Evolutionary conservation across 768 basidiomycete species (phyloP), one percentile per base, ranked within the genome.

Genomic region (Lyophyllum shimeji): DNA sequence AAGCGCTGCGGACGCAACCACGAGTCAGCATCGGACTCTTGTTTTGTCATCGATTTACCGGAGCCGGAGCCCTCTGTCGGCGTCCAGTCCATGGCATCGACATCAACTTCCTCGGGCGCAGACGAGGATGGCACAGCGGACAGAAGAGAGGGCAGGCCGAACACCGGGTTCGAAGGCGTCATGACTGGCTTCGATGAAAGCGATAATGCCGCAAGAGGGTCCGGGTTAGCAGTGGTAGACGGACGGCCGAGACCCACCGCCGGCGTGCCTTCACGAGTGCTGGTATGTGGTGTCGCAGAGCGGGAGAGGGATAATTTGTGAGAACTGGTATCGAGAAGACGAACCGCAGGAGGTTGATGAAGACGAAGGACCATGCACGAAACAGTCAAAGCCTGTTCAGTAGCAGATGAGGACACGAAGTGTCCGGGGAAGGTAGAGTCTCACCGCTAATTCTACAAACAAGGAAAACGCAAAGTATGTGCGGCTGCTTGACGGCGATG

Each of bases 1-100:
- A 90, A 92, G 13, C 80, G 78, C 61, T 90, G 89, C 3, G 86
- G 88, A 4, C 83, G 81, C 48, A 92, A 63, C 83, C 80, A 85
- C 23, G 72, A 68, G 51, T 80, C 76, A 18, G 78, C 70, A 15
- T 71, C 63, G 6, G 58, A 59, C 27, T 70, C 64, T 37, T 65
- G 59, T 42, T 59, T 56, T 56, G 50, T 52, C 53, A 51, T 57
- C 47, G 61, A 25, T 63, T 64, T 23, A 13, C 54, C 47, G 11
- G 45, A 53, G 49, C 52, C 65, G 17, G 58, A 58, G 15, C 71
- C 68, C 56, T 75, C 73, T 1, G 84, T 84, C 0, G 90, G 88
- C 12, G 77, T 80, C 89, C 87, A 89, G 65, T 93, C 79, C 77
- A 78, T 79, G 23, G 72, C 76, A 52, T 77, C 73, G 12, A 60